Base-by-base conservation (phyloP, 768 basidiomycete genomes). In the Lyophyllum atratum region DNA sequence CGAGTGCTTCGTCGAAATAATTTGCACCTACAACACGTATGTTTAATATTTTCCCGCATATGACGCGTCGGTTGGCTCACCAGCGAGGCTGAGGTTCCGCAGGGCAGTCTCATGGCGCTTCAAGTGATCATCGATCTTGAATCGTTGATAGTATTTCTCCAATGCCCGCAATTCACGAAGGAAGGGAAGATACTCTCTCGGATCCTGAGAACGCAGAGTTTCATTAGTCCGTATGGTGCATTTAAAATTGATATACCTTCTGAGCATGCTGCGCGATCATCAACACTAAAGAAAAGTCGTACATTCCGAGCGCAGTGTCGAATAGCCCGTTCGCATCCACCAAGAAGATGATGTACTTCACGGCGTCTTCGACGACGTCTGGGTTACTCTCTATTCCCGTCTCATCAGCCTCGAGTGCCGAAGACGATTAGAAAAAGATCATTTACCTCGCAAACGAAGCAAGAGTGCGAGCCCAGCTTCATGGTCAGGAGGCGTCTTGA, bases 281-380 rank as follows among this genome's bases (percentile, higher is more conserved):
- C 22, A 98, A 77, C 7, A 98, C 96, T 17, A 99, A 77, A 26
- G 92, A 87, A 75, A 98, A 98, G 72, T 99, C 95, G 67, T 99
- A 99, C 95, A 98, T 98, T 19, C 97, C 97, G 29, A 99, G 81
- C 1, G 97, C 97, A 11, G 92, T 90, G 69, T 98, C 87, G 74
- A 96, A 98, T 4, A 99, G 80, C 44, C 80, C 80, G 64, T 98
- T 86, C 0, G 94, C 94, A 63, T 98, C 93, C 19, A 94, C 93
- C 29, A 99, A 83, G 80, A 98, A 99, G 70, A 98, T 98, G 69
- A 98, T 89, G 67, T 98, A 99, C 68, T 95, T 98, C 65, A 98
- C 91, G 6, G 97, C 97, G 56, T 98, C 95, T 67, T 99, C 95
- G 14, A 97, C 92, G 2, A 94, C 71, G 25, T 85, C 80, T 0